Evolutionary conservation across 768 basidiomycete species (phyloP).

Genomic region (Gloeostereum incarnatum): DNA sequence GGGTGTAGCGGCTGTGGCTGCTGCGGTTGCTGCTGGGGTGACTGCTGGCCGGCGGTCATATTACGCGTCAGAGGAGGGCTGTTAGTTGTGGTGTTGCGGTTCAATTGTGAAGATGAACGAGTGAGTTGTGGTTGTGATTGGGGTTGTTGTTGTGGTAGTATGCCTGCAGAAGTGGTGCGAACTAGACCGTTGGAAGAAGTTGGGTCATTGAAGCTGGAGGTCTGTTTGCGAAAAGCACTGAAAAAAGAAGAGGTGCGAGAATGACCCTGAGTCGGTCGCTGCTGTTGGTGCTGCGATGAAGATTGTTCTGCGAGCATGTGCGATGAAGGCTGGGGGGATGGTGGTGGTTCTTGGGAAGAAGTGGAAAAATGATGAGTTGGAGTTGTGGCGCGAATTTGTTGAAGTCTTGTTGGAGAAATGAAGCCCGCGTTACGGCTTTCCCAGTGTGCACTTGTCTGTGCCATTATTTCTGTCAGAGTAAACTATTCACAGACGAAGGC

Average conservation of each 20-base stretch:
- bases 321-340: no score
- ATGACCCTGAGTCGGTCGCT: slow-evolving; percentile 22
- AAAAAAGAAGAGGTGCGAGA: slow-evolving; percentile 53
- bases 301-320: no score
- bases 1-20: slow-evolving; percentile 51
- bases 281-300: slow-evolving; percentile 11
- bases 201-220: slow-evolving; percentile 10
- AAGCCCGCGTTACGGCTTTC: slow-evolving; percentile 25
- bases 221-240: slow-evolving; percentile 22
- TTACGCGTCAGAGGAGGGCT: not conserved
- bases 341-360: no score
- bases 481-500: not conserved
- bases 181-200: slow-evolving; percentile 5
- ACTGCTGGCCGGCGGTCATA: not conserved
- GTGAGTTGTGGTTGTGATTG: slow-evolving; percentile 1
- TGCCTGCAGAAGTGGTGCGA: slow-evolving; percentile 3
- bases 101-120: not conserved
- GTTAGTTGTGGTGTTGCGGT: no score
- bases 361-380: slow-evolving; percentile 7
- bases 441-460: slow-evolving; percentile 27
- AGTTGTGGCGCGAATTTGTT: slow-evolving; percentile 16
- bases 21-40: slow-evolving; percentile 12
- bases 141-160: slow-evolving; percentile 1
- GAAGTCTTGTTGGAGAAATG: slow-evolving; percentile 23
- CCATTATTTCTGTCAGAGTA: no score